Evolutionary conservation across 495 filamentous ascomycete species (phyloP), one percentile per base, ranked within the genome.

Genomic region (Hyaloscypha finlandica): DNA sequence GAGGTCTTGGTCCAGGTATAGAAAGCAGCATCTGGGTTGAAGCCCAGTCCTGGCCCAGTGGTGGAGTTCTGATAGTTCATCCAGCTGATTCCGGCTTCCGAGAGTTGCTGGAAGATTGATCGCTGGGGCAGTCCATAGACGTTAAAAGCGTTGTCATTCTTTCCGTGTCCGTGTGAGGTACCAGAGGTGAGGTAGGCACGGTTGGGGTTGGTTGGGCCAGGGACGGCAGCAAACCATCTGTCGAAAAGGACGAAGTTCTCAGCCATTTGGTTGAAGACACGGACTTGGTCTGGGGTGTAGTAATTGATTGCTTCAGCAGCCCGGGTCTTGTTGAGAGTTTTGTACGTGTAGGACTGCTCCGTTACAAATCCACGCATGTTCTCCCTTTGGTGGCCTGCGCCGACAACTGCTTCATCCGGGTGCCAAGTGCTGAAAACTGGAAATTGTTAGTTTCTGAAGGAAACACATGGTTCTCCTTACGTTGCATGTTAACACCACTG

Each of bases 161-260:
- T 72, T 48, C 82, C 82, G 63, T 83, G 81, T 54, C 82, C 83
- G 45, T 74, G 63, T 0, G 80, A 79, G 25, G 80, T 83, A 29
- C 83, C 82, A 1, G 81, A 80, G 8, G 77, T 71, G n/a, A 82
- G 68, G 42, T 77, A 79, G 1, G 77, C 74, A 6, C 83, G 78
- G 76, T 84, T 84, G 39, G 82, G 81, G 59, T 72, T 72, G 20
- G 70, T 72, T 3, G 70, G 70, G 12, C 83, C 83, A 3, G 82
- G 82, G 45, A 81, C 74, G 60, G 77, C 75, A 11, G 81, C 80
- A 71, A 81, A 79, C 82, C 83, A 86, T 70, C 80, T 74, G 75
- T 85, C 81, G 70, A 86, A 84, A 29, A 78, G 77, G 0, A 81
- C 72, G 69, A 80, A 86, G 69, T 85, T 81, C 60, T 85, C 75